A percentile compares a stretch with the other conserved stretches of the same genome.
These are phyloP conservation scores for Erysiphe neolycopersici DNA, from an alignment of 2,329 filamentous ascomycete species.

Conservation along the genomic window DNA sequence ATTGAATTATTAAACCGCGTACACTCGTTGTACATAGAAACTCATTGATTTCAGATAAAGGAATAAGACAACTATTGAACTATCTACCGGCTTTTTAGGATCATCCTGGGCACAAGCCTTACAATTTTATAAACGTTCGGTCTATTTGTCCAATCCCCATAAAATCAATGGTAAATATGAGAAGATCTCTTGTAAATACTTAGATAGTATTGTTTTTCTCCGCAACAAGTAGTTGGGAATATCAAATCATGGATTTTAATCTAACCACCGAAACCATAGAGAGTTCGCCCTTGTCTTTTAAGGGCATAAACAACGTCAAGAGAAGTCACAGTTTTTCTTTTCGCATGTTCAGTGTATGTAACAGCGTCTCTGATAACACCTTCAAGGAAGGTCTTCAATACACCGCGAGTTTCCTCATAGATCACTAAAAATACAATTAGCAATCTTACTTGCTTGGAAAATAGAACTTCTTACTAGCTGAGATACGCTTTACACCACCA, in stretches of 20 bases:
- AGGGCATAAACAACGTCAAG: conserved; percentile 38
- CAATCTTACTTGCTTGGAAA: neutral
- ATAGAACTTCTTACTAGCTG: conserved; percentile 36
- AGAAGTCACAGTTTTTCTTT: conserved; percentile 46
- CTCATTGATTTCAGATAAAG: too few relatives aligned
- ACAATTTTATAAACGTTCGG: too few relatives aligned
- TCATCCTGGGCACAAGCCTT: too few relatives aligned
- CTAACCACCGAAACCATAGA: conserved; percentile 44
- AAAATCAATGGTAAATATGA: too few relatives aligned
- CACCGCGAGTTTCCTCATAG: conserved; percentile 60
- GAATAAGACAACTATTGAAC: too few relatives aligned
- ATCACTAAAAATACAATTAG: conserved; percentile 20
- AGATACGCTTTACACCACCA: conserved; percentile 99
- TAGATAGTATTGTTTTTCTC: too few relatives aligned
- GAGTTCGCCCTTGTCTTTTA: conserved; percentile 38
- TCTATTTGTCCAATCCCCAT: too few relatives aligned
- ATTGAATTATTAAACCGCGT: too few relatives aligned
- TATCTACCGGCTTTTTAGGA: too few relatives aligned
- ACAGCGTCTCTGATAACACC: conserved; percentile 47
- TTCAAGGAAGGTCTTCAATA: conserved; percentile 64
- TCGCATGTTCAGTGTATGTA: conserved; percentile 64
- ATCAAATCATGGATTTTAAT: neutral
- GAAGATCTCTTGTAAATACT: too few relatives aligned
- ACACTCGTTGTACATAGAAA: too few relatives aligned
- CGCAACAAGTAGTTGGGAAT: too few relatives aligned